These are phyloP conservation scores for Penicillium atrosanguineum DNA, from an alignment of 495 filamentous ascomycete genomes.

Conservation along the genomic window DNA sequence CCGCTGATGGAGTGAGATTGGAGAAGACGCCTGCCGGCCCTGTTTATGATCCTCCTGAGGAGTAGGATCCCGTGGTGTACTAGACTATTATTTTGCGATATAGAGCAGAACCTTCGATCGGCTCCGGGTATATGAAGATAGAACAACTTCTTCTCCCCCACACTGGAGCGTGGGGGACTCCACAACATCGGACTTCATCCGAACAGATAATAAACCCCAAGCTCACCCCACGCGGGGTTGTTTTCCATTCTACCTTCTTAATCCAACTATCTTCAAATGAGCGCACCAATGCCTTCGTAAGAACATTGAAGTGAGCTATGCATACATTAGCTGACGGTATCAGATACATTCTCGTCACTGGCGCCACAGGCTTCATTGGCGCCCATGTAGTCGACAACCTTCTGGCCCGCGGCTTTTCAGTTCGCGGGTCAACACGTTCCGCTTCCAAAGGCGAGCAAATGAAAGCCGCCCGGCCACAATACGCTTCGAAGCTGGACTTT, in stretches of 20 bases:
- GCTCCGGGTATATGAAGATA: not conserved
- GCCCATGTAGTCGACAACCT: constrained; percentile 40
- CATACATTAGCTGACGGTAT: not conserved
- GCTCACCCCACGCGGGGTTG: constrained; percentile 1
- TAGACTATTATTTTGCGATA: too few species aligned
- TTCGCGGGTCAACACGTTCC: constrained; percentile 39
- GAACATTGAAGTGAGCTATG: not conserved
- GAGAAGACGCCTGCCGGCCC: constrained; percentile 24
- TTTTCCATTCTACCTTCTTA: not conserved
- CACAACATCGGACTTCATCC: constrained; percentile 1
- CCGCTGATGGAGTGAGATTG: constrained; percentile 14
- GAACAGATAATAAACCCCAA: not conserved
- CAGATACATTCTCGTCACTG: constrained; percentile 39
- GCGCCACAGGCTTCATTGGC: constrained; percentile 41
- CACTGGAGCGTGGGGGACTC: not conserved
- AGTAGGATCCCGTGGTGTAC: constrained; percentile 6
- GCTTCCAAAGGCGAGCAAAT: constrained; percentile 31
- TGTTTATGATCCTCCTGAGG: constrained; percentile 22
- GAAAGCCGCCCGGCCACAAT: constrained; percentile 27
- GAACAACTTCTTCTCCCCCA: not conserved
- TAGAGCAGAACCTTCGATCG: too few species aligned
- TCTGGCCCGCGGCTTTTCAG: constrained; percentile 28
- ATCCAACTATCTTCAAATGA: not conserved
- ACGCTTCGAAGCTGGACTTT: constrained; percentile 31
- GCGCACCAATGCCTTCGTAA: constrained; percentile 6